Evolutionary conservation across 2,329 filamentous ascomycete species (phyloP).

Genomic region (Botryotinia narcissicola): DNA sequence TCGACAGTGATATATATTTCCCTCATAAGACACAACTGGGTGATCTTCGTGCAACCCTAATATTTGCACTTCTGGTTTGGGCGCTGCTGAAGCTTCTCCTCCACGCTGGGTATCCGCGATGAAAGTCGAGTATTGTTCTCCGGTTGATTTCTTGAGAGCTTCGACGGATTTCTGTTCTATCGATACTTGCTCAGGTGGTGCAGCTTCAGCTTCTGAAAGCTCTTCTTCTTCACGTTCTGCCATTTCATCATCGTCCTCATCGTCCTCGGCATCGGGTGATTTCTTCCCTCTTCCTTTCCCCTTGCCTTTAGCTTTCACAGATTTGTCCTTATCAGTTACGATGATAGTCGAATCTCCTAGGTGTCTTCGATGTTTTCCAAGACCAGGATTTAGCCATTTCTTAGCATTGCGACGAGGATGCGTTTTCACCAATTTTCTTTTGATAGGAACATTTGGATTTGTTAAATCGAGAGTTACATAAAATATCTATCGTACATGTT

Average conservation of each 20-base stretch:
- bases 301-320: not conserved
- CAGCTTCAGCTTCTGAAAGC: constrained; percentile 34
- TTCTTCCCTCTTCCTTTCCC: constrained; percentile 18
- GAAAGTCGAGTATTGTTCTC: not conserved
- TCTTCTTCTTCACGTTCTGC: constrained; percentile 27
- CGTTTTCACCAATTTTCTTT: constrained; percentile 23
- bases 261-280: constrained; percentile 5
- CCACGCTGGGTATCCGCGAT: constrained; percentile 23
- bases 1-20: constrained; percentile 71
- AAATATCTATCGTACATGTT: constrained; percentile 50
- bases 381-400: constrained; percentile 25
- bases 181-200: constrained; percentile 28
- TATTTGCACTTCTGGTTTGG: constrained; percentile 61
- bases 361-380: constrained; percentile 18
- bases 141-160: not conserved
- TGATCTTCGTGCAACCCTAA: constrained; percentile 75
- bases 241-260: constrained; percentile 22
- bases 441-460: constrained; percentile 35
- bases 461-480: constrained; percentile 64
- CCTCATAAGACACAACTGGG: constrained; percentile 77
- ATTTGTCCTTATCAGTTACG: constrained; percentile 7
- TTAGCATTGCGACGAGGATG: constrained; percentile 25
- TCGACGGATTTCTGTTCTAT: constrained; percentile 5
- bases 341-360: constrained; percentile 15
- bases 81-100: constrained; percentile 8